Base-by-base conservation (phyloP, 495 filamentous ascomycete genomes). In the Sabuloglossum arenarium region DNA sequence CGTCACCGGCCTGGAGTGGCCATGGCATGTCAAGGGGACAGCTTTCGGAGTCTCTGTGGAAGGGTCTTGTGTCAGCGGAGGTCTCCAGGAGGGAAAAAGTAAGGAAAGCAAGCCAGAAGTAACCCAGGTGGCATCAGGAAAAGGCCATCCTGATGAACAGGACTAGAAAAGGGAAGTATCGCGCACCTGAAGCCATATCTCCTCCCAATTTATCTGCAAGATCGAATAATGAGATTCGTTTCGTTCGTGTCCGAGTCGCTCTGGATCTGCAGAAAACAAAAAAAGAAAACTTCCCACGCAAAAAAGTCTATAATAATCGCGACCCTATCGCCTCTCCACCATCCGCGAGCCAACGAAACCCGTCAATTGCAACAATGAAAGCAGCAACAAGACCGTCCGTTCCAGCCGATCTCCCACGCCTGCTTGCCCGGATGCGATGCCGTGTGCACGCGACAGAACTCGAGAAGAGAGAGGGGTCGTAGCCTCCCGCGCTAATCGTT, bases 21-120 rank as follows among this genome's bases (percentile, higher is more conserved):
- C 91, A 68, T 97, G 93, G 70, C 91, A 98, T 53, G 91, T 98
- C 61, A 97, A 68, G 53, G 91, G 91, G 42, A 97, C 89, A 50
- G 81, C 78, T 65, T 83, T 83, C 27, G 75, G 75, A n/a, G 75
- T 73, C 67, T 79, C 78, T 78, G 52, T 60, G 34, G 34, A 14
- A 6, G 21, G 11, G 1, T 1, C 16, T 14, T 37, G 34, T 14
- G 12, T 37, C 12, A 37, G 34, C 11, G 11, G 34, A 37, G 6
- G 34, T 37, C 34, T 14, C 16, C 34, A 37, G 14, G 34, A 39
- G 14, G 34, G 14, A 16, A 2, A 39, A 9, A 39, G 34, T 5
- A 2, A 16, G 6, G 6, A 16, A 16, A 39, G 14, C 5, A 12
- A 16, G 3, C 34, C 34, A 10, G 6, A 9, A 12, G 34, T 9